A percentile compares a stretch with the other conserved stretches of the same genome.
These are phyloP conservation scores for Ogataea minuta DNA, from an alignment of 805 yeast genomes.

Conservation along the genomic window DNA sequence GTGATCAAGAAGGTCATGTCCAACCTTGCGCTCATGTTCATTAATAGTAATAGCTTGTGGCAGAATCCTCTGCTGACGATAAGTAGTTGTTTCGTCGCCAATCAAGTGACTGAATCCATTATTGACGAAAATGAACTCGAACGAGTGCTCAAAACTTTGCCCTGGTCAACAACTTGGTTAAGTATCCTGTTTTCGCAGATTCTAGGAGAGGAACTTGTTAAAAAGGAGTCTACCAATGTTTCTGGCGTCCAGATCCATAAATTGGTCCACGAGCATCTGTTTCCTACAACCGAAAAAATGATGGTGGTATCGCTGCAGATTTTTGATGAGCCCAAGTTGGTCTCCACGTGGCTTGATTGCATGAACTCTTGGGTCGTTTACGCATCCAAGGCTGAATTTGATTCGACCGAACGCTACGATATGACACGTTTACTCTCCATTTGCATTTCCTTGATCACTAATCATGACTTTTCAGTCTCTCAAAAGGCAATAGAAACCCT, in stretches of 20 bases:
- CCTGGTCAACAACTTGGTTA: slow-evolving; percentile 14
- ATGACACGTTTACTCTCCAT: slow-evolving; percentile 17
- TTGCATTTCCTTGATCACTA: slow-evolving; percentile 21
- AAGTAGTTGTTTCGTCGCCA: slow-evolving; percentile 12
- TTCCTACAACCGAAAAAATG: slow-evolving; percentile 31
- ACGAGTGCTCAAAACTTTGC: slow-evolving; percentile 2
- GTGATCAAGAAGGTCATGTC: slow-evolving; percentile 60
- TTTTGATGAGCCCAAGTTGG: slow-evolving; percentile 7
- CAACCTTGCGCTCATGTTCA: slow-evolving; percentile 49
- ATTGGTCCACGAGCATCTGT: slow-evolving; percentile 36
- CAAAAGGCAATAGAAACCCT: slow-evolving; percentile 34
- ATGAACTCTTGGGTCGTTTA: slow-evolving; percentile 38
- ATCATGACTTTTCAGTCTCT: slow-evolving; percentile 14
- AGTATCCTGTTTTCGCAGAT: slow-evolving; percentile 41
- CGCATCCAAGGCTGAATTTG: slow-evolving; percentile 37
- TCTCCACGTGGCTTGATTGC: slow-evolving; percentile 30
- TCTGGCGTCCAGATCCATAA: slow-evolving; percentile 36
- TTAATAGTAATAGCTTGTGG: slow-evolving; percentile 40
- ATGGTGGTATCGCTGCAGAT: slow-evolving; percentile 12
- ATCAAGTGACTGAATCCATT: slow-evolving; percentile 4
- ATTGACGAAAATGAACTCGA: slow-evolving; percentile 1
- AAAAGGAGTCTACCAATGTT: slow-evolving; percentile 32
- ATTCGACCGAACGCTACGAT: slow-evolving; percentile 30
- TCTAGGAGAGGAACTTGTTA: slow-evolving; percentile 50
- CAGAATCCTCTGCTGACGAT: slow-evolving; percentile 38